Evolutionary conservation across 345 rosid genomes (phyloP), one percentile per base, ranked within the genome.

Genomic region (Eucalyptus tenuipes): DNA sequence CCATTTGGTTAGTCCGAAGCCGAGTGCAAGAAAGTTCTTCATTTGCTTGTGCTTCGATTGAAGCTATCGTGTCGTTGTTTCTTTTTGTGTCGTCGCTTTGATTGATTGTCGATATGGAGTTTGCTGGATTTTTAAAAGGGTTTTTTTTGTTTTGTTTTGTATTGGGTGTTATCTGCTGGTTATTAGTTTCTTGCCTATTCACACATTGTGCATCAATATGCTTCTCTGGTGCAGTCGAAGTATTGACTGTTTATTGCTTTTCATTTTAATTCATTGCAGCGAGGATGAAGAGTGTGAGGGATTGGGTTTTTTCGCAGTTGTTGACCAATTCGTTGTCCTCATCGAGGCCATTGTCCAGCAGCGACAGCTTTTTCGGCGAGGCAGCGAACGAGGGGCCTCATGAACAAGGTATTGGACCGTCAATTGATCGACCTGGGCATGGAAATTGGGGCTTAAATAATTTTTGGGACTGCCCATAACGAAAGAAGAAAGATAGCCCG

Each of bases 201-300:
- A 75, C 82, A 40, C 47, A 20, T 75, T 75, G 29, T 37, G 29
- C 9, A 37, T 75, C 82, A 10, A 40, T 75, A 75, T 75, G 47
- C 27, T 75, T 44, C 82, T 75, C 27, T 11, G 47, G 2, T 40
- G 82, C 47, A 1, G 47, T 75, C 47, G 11, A 40, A 37, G 29
- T 75, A 40, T 75, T 53, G 47, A 59, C 64, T 88, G 68, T 85
- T 16, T 48, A 7, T 75, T 87, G 81, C 45, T 37, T n/a, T 89
- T 29, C n/a, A 82, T 79, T 24, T 64, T 49, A 49, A 61, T 68
- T 79, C 59, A 42, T 61, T 89, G 87, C 89, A 90, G 93, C 86
- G 57, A 89, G 44, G 49, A 97, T 97, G 99, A 96, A 95, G 93
- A 94, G 98, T 71, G 87, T 96, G 91, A 93, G 93, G 91, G 99